Evolutionary conservation across 148 eudicot genomes (phyloP), one percentile per base, ranked within the genome.

Genomic region (Pharnaceum exiguum): DNA sequence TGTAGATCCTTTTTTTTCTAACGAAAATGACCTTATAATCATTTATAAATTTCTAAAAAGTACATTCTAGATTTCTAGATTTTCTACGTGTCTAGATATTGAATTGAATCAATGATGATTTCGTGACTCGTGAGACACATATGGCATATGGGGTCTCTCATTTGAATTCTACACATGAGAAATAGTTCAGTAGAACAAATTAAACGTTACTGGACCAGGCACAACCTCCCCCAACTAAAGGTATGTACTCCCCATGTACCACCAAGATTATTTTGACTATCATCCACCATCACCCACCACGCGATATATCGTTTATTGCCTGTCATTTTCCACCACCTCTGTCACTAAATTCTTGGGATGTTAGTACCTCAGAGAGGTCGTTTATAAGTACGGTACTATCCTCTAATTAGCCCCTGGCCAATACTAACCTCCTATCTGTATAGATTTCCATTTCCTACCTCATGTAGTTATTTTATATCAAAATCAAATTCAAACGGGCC

Each of bases 301-400:
- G 21, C 30, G n/a, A n/a, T n/a, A n/a, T n/a, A n/a, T n/a, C n/a
- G n/a, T n/a, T n/a, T n/a, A n/a, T n/a, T n/a, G n/a, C n/a, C 53
- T 26, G 10, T 49, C 32, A 0, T 21, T 26, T 1, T n/a, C 53
- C 38, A 60, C 69, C 55, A 7, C 32, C n/a, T n/a, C n/a, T n/a
- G n/a, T n/a, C n/a, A 39, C 35, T 52, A 33, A 65, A 7, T 55
- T 38, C 70, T 58, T 2, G 16, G 15, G 18, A 33, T 10, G 39
- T 21, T 55, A 5, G 69, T 49, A 57, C 57, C 37, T 45, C 36
- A 31, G 59, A 51, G 51, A 58, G 65, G 60, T 32, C 48, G 52
- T 67, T 53, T 45, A 68, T 53, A 60, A 68, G 72, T 68, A 68
- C 72, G 72, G 67, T 46, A 38, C 32, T 68, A 68, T 68, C 60